phyloP scores from a whole-genome alignment of 495 filamentous ascomycete species.

The Podospora bellae-mahoneyi region DNA sequence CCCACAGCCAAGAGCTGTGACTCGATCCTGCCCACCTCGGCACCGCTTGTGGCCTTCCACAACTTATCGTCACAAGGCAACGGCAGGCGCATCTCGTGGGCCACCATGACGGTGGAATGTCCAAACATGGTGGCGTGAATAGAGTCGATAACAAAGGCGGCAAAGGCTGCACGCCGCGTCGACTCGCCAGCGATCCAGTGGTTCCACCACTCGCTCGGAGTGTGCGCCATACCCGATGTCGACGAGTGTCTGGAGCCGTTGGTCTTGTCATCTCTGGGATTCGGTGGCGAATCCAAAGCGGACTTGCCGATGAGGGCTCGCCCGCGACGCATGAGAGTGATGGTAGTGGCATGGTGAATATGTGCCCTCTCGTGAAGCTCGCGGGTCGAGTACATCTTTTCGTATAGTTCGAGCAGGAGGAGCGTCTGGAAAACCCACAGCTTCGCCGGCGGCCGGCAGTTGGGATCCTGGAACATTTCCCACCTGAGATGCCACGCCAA shows the following conservation, averaged over 20 bases:
- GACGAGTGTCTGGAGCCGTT: constrained; percentile 60
- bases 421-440: constrained; percentile 97
- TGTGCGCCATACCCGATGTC: constrained; percentile 55
- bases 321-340: constrained; percentile 92
- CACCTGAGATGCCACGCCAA: constrained; percentile 88
- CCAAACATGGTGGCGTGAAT: constrained; percentile 98
- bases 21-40: constrained; percentile 86
- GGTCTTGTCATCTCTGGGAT: constrained; percentile 61
- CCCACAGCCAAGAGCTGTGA: constrained; percentile 76
- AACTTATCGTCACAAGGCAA: constrained; percentile 90
- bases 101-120: constrained; percentile 94
- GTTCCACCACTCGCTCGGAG: constrained; percentile 89
- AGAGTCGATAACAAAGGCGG: constrained; percentile 91
- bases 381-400: constrained; percentile 93
- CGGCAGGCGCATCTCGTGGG: constrained; percentile 89
- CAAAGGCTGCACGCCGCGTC: constrained; percentile 86
- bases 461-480: constrained; percentile 85
- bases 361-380: constrained; percentile 92
- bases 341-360: constrained; percentile 93
- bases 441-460: constrained; percentile 91
- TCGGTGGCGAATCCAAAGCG: constrained; percentile 83
- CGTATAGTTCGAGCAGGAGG: constrained; percentile 84
- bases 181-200: constrained; percentile 96
- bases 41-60: constrained; percentile 87
- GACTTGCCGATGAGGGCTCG: constrained; percentile 89